These are phyloP conservation scores for Penicillium dipodomyicola DNA, from an alignment of 495 filamentous ascomycete genomes.

Conservation along the genomic window DNA sequence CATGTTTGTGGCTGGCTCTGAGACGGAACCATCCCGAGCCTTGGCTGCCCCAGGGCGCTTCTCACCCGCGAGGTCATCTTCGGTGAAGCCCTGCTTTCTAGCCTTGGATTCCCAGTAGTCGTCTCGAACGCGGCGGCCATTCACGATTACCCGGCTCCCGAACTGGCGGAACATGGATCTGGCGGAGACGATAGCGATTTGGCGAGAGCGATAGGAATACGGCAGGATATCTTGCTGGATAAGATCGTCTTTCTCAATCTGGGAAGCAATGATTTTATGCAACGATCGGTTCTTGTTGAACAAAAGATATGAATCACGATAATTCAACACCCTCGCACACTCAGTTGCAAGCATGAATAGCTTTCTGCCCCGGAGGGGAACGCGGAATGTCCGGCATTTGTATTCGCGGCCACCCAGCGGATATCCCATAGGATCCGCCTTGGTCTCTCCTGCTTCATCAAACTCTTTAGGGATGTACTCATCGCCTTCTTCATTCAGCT, in stretches of 20 bases:
- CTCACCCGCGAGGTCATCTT: conserved; percentile 93
- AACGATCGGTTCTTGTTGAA: conserved; percentile 99
- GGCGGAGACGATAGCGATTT: conserved; percentile 98
- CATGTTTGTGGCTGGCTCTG: conserved; percentile 44
- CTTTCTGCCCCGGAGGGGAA: conserved; percentile 86
- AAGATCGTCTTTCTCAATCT: conserved; percentile 93
- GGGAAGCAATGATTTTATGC: conserved; percentile 96
- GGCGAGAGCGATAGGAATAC: conserved; percentile 95
- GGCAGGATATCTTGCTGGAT: conserved; percentile 93
- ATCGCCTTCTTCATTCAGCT: conserved; percentile 86
- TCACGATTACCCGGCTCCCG: conserved; percentile 88
- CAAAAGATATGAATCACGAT: conserved; percentile 93
- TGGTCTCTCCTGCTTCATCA: conserved; percentile 88
- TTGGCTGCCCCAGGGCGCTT: conserved; percentile 92
- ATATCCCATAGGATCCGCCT: conserved; percentile 81
- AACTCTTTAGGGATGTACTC: conserved; percentile 94
- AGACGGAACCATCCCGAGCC: conserved; percentile 66
- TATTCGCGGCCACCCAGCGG: conserved; percentile 82
- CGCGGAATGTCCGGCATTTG: conserved; percentile 87
- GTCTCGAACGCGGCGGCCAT: conserved; percentile 87
- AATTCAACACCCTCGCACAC: conserved; percentile 90
- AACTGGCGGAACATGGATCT: conserved; percentile 99
- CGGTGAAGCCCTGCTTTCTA: conserved; percentile 95
- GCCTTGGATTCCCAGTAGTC: conserved; percentile 99
- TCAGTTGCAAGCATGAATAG: conserved; percentile 99